Conservation (phyloP, 192 early-diverging fungal genomes). For the Coemansia sp. region DNA sequence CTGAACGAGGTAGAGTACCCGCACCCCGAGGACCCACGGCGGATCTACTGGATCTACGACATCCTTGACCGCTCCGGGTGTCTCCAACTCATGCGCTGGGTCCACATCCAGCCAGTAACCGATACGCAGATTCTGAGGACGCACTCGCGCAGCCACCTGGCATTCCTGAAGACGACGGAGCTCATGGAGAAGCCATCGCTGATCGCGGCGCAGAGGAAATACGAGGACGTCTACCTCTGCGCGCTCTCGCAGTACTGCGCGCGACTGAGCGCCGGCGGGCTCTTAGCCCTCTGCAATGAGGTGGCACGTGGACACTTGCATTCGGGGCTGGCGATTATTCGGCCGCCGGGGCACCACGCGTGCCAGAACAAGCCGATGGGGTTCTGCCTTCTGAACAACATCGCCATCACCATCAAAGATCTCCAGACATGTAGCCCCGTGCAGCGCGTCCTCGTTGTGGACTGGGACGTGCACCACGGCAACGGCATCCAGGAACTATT, state of each 20-base stretch:
- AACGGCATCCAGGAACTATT: slow-evolving; percentile 91
- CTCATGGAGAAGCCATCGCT: slow-evolving; percentile 51
- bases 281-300: slow-evolving; percentile 69
- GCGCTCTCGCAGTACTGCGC: slow-evolving; percentile 63
- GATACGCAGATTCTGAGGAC: slow-evolving; percentile 49
- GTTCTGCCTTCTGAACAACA: slow-evolving; percentile 90
- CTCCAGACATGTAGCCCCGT: slow-evolving; percentile 54
- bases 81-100: slow-evolving; percentile 44
- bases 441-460: slow-evolving; percentile 75
- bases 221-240: slow-evolving; percentile 74
- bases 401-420: slow-evolving; percentile 76
- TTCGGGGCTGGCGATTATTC: slow-evolving; percentile 85
- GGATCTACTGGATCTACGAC: slow-evolving; percentile 69
- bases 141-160: slow-evolving; percentile 56
- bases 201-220: slow-evolving; percentile 40
- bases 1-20: slow-evolving; percentile 38
- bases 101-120: slow-evolving; percentile 10
- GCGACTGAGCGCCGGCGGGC: slow-evolving; percentile 71
- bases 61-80: slow-evolving; percentile 53
- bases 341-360: slow-evolving; percentile 95
- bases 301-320: slow-evolving; percentile 63
- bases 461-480: slow-evolving; percentile 97
- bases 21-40: slow-evolving; percentile 72
- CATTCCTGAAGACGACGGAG: slow-evolving; percentile 48
- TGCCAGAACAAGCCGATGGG: slow-evolving; percentile 75